Evolutionary conservation across 2,329 filamentous ascomycete species (phyloP).

Genomic region (Diaporthe sp.): DNA sequence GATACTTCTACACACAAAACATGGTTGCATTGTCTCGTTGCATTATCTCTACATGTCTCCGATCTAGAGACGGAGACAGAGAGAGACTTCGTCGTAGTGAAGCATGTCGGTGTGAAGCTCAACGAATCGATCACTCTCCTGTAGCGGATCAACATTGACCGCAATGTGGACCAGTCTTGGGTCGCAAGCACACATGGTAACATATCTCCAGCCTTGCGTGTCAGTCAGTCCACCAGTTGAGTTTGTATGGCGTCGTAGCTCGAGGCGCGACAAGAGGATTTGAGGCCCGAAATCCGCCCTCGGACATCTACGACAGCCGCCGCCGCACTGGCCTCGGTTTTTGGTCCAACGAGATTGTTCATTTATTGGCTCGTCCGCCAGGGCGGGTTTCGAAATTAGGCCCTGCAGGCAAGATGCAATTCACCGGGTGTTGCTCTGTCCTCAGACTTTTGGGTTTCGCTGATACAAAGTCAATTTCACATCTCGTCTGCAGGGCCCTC

Average conservation of each 20-base stretch:
- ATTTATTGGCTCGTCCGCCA: constrained; percentile 12
- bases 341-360: neutral
- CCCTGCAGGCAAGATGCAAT: neutral
- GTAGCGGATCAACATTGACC: neutral
- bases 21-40: neutral
- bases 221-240: neutral
- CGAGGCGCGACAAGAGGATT: neutral
- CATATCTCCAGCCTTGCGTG: neutral
- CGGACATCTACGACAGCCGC: neutral
- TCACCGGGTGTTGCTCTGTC: neutral
- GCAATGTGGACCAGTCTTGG: neutral
- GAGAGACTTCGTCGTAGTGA: neutral
- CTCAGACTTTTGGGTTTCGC: constrained; percentile 24
- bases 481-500: neutral
- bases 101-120: neutral
- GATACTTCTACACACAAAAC: neutral
- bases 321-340: constrained; percentile 7
- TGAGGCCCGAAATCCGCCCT: neutral
- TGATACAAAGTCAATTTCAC: constrained; percentile 24
- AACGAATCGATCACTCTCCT: neutral
- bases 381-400: constrained; percentile 3
- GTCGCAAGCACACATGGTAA: neutral
- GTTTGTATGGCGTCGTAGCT: neutral
- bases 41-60: no score
- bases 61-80: neutral